Base-by-base conservation (phyloP, 1,139 yeast species). In the Protomyces inouyei region DNA sequence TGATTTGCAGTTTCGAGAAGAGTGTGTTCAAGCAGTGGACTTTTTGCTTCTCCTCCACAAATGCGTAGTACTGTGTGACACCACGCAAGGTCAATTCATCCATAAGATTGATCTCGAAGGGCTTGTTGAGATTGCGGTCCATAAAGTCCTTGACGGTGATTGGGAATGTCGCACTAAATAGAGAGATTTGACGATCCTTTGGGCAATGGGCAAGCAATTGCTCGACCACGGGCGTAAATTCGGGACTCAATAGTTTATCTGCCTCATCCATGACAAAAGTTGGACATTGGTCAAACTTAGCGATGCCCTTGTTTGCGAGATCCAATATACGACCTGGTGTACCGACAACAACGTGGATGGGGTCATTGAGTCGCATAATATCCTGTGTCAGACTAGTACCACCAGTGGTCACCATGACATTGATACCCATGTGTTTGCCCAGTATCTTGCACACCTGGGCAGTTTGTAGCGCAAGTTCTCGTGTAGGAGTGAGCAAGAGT, bases 231-330 rank as follows among this genome's bases (percentile, higher is more conserved):
- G 85, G 84, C 71, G 88, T 88, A 76, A 93, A 95, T 74, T 93
- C 98, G 71, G 92, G 85, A 57, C 95, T 85, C 69, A 93, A 83
- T 87, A 93, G 89, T 77, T 93, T 95, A 77, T 93, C 99, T 64
- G 98, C 99, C 80, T 93, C 99, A 77, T 93, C 99, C 98, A 93
- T 92, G 65, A 95, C 86, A 74, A 93, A 92, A 76, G 91, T 81
- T 56, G 89, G 86, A 77, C 97, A 90, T 71, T 87, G 89, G 61
- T 89, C 85, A 69, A 95, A 83, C 74, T 93, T 96, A 21, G 95
- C 96, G 65, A 92, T 82, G 66, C 83, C 82, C 79, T 97, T 87
- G 54, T 93, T 83, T 6, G 98, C 97, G 74, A 93, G 83, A 77
- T 93, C 99, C 69, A 93, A 83, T 53, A 93, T 93, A 80, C 99